Conservation (phyloP, 768 basidiomycete genomes). For the Panaeolus cyanescens region DNA sequence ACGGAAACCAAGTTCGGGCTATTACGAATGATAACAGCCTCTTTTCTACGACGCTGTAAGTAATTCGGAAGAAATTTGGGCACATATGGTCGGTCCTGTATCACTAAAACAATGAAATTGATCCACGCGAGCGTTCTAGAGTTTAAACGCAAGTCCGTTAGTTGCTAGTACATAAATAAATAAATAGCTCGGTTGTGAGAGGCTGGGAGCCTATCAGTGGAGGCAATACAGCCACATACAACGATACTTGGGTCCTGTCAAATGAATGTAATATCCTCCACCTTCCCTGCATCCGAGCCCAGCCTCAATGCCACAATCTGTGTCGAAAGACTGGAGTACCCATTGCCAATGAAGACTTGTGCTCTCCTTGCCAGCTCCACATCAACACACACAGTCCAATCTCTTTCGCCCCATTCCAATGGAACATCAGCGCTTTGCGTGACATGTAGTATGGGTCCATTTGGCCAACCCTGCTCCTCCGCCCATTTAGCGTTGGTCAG, state of each 20-base stretch:
- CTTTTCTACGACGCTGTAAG: no score
- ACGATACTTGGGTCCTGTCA: conserved; percentile 10
- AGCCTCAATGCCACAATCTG: conserved; percentile 45
- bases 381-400: conserved; percentile 46
- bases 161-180: background rate
- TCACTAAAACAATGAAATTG: no score
- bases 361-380: conserved; percentile 46
- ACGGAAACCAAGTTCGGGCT: no score
- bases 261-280: conserved; percentile 38
- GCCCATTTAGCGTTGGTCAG: conserved; percentile 37
- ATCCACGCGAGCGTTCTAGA: no score
- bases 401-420: conserved; percentile 37
- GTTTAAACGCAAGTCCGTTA: no score
- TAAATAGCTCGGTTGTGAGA: background rate
- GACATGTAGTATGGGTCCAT: conserved; percentile 42
- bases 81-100: no score
- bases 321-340: conserved; percentile 48
- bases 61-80: no score
- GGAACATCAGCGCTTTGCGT: conserved; percentile 43
- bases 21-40: no score
- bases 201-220: background rate
- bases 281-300: conserved; percentile 33
- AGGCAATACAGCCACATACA: background rate
- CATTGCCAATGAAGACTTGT: conserved; percentile 47
- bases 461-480: conserved; percentile 33